Evolutionary conservation across 2,329 filamentous ascomycete genomes (phyloP).

Genomic region (Gnomoniopsis smithogilvyi): DNA sequence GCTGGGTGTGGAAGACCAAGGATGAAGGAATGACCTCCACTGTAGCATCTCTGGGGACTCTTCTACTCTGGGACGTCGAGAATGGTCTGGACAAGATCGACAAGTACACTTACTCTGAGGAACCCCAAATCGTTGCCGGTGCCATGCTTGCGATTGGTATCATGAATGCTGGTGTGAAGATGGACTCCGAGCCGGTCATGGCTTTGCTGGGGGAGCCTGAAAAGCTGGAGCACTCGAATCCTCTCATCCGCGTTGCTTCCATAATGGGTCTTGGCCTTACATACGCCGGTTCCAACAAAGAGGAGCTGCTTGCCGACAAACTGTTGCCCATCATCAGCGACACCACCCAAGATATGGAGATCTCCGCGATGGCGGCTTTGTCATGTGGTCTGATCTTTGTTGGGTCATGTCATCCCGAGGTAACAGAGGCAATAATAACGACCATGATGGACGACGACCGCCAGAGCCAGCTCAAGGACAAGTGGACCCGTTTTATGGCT

Average conservation of each 20-base stretch:
- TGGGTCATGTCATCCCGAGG: conserved; percentile 85
- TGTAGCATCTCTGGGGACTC: conserved; percentile 85
- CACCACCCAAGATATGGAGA: conserved; percentile 83
- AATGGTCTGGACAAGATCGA: conserved; percentile 90
- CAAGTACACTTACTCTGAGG: conserved; percentile 82
- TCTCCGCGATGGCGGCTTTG: conserved; percentile 92
- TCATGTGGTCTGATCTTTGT: conserved; percentile 89
- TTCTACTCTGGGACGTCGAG: conserved; percentile 92
- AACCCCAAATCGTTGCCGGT: conserved; percentile 83
- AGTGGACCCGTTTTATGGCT: conserved; percentile 96
- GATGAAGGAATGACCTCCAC: conserved; percentile 97
- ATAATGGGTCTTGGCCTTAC: conserved; percentile 96
- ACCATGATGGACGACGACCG: conserved; percentile 93
- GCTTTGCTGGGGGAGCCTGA: conserved; percentile 79
- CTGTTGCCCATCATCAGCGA: conserved; percentile 87
- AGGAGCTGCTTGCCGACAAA: conserved; percentile 72
- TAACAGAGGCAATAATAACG: conserved; percentile 87
- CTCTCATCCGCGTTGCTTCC: conserved; percentile 73
- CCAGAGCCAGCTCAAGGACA: conserved; percentile 87
- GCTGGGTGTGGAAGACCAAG: conserved; percentile 99
- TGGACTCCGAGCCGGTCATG: conserved; percentile 86
- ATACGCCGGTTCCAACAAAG: conserved; percentile 91
- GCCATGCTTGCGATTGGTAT: conserved; percentile 92
- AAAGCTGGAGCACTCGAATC: conserved; percentile 75
- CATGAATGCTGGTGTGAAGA: conserved; percentile 86